Evolutionary conservation across 2,329 filamentous ascomycete species (phyloP).

Genomic region (Fusarium sp.): DNA sequence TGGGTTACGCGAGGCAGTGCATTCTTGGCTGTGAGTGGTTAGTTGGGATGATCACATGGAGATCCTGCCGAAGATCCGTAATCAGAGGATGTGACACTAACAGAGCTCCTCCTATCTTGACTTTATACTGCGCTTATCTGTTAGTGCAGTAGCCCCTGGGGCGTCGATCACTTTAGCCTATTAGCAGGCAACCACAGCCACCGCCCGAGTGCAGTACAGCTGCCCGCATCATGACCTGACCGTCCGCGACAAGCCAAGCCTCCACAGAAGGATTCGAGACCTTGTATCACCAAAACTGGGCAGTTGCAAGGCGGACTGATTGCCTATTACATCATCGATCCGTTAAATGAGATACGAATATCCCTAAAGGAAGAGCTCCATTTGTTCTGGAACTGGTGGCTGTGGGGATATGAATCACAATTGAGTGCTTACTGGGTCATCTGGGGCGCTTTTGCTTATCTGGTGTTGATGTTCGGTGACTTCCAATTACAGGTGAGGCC

Average conservation of each 20-base stretch:
- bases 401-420: not conserved
- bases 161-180: not conserved
- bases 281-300: not conserved
- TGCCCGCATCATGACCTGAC: not conserved
- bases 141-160: rapidly evolving
- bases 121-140: not conserved
- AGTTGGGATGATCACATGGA: constrained; percentile 7
- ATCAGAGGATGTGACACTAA: not conserved
- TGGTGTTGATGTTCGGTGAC: not conserved
- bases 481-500: not conserved
- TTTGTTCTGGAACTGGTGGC: not conserved
- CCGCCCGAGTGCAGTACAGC: not conserved
- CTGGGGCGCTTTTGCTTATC: not conserved
- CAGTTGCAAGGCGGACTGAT: not conserved
- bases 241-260: not conserved
- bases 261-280: not conserved
- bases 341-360: not conserved
- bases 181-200: not conserved
- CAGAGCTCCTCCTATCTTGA: not conserved
- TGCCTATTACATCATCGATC: not conserved
- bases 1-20: constrained; percentile 14
- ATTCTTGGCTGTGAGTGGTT: not conserved
- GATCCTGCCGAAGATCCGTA: constrained; percentile 24
- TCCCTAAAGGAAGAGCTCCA: rapidly evolving
- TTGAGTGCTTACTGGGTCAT: not conserved